Base-by-base conservation (phyloP, 768 basidiomycete species). In the Lactarius evosmus region DNA sequence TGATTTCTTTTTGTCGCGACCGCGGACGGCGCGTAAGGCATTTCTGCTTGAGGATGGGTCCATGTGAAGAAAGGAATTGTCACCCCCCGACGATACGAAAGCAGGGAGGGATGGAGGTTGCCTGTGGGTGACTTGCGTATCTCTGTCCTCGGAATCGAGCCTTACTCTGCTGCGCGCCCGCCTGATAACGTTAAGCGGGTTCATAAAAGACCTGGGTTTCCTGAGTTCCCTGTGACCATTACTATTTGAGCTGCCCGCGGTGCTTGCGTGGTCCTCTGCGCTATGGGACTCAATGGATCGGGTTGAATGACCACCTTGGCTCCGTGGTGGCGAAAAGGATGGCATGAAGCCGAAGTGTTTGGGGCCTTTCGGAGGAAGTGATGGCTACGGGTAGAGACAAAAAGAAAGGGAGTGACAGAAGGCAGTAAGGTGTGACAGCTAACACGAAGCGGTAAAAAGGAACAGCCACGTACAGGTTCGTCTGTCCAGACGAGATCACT, bases 181-280 rank as follows among this genome's bases (percentile, higher is more conserved):
- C 70, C 71, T 79, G 74, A 71, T 81, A 67, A 75, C 75, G 57
- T 67, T 78, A 76, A 58, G 74, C 38, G 71, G 73, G 60, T 71
- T 71, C 49, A 83, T 72, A 17, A 81, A 82, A 9, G 80, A 76
- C 72, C 82, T 86, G 36, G 76, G 71, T 72, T 79, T 85, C 56
- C 80, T 80, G 8, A 78, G 70, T 58, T 79, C 77, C 62, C 71
- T 51, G 38, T 69, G 66, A 61, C 68, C 59, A 76, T 77, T 29
- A 72, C 73, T 67, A 36, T 8, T 51, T 70, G 70, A 79, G 67
- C 69, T 75, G 68, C 66, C 73, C 64, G 69, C 76, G 68, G 72
- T 22, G 14, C 58, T 75, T 44, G 60, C 67, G 5, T 71, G 65
- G 49, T 77, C 77, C 41, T 69, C 65, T 33, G 70, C 14, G 16